Evolutionary conservation across 73 alveolate genomes (phyloP), one percentile per base, ranked within the genome.

Genomic region (Loxodes magnus): DNA sequence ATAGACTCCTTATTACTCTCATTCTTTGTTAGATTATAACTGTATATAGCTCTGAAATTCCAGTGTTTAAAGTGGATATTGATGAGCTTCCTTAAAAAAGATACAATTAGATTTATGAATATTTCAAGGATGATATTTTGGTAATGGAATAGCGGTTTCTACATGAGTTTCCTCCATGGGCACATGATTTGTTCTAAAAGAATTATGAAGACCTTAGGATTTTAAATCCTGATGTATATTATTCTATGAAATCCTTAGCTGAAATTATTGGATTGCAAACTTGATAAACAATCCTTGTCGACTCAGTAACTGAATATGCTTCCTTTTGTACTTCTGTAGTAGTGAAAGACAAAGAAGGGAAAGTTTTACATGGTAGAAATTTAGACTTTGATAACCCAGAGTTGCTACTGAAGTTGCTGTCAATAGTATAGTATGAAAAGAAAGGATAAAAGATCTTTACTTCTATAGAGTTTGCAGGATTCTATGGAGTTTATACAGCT

Each of bases 241-340:
- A 57, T 44, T 46, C 71, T 12, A 57, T 57, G 71, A 60, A 57
- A 25, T 5, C 71, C 20, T 19, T 57, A 22, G 71, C 71, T 4
- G 30, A 57, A 19, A 42, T 4, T 9, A 43, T 57, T 46, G 71
- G 71, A 16, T 12, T 42, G 5, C 50, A 57, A 39, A 57, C 71
- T 24, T 26, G 44, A 26, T 21, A 57, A 43, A 57, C 71, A 6
- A 12, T 43, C 48, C 38, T 57, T 17, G 71, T 57, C 4, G 44
- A 57, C 33, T 57, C 71, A 10, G 44, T 57, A 14, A 60, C 44
- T 9, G 79, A 66, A 29, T 66, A 56, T 42, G 27, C 38, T 2
- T 30, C 71, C 2, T 53, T 17, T 38, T 66, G 79, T 38, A 66
- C 79, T 2, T 66, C 79, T 2, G 56, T 66, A 9, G 71, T 66